Base-by-base conservation (phyloP, 208 protist genomes). In the Leptomonas seymouri region DNA sequence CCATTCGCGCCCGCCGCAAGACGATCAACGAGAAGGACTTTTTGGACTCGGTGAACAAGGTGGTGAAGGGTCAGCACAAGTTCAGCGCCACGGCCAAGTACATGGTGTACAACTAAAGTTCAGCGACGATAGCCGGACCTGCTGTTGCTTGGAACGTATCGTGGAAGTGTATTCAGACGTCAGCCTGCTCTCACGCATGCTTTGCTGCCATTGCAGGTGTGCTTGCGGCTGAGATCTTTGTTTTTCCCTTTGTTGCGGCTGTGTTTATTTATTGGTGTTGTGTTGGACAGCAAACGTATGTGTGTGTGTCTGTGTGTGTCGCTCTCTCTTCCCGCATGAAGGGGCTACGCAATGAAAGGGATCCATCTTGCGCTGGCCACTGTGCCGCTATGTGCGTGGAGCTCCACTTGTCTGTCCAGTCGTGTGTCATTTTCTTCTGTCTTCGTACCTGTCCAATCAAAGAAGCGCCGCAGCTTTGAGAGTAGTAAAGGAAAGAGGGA, bases 81-180 rank as follows among this genome's bases (percentile, higher is more conserved):
- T 99, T 99, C 90, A 98, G 94, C 45, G 98, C 99, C 30, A 99
- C 99, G 2, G 98, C 98, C 2, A 99, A 99, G 78, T 99, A 99
- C 80, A 99, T 99, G 98, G 97, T 99, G 1, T 99, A 99, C 93
- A 99, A 99, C 74, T 99, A 90, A 92, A 6, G 8, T 21, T 0
- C 12, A 7, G 54, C n/a, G 20, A 58, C 8, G 16, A n/a, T n/a
- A n/a, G n/a, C n/a, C n/a, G n/a, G n/a, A n/a, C n/a, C n/a, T n/a
- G n/a, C n/a, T n/a, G n/a, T n/a, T n/a, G n/a, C n/a, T n/a, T n/a
- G n/a, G n/a, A n/a, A n/a, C n/a, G n/a, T n/a, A n/a, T n/a, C n/a
- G n/a, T n/a, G n/a, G n/a, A n/a, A n/a, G n/a, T n/a, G n/a, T n/a
- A n/a, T n/a, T n/a, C n/a, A n/a, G n/a, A n/a, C n/a, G n/a, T n/a